Conservation (phyloP, 2,329 filamentous ascomycete genomes). For the Ceratocystiopsis brevicomis region DNA sequence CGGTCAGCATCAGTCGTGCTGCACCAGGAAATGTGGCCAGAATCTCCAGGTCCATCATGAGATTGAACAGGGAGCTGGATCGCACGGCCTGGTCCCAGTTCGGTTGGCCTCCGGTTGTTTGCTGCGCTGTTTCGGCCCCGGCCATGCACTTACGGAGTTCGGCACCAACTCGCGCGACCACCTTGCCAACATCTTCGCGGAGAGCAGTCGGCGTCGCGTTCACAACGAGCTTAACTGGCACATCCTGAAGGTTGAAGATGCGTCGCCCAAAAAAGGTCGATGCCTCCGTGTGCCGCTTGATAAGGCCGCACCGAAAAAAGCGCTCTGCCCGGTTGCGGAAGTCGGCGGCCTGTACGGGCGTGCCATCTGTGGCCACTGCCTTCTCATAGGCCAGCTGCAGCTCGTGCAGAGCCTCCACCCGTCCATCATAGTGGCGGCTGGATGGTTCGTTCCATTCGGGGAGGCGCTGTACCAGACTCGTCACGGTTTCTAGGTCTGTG, state of each 20-base stretch:
- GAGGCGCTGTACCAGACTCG: conserved; percentile 7
- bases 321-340: conserved; percentile 5
- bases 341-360: conserved; percentile 4
- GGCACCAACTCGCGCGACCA: conserved; percentile 13
- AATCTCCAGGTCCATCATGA: conserved; percentile 9
- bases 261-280: conserved; percentile 8
- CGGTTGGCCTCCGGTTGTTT: not conserved
- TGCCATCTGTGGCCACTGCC: conserved; percentile 8
- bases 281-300: conserved; percentile 10
- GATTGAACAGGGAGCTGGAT: conserved; percentile 7
- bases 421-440: conserved; percentile 6
- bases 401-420: conserved; percentile 3
- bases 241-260: conserved; percentile 9
- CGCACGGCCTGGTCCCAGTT: conserved; percentile 10
- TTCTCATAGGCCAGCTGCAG: conserved; percentile 8
- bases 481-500: conserved; percentile 8
- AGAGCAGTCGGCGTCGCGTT: conserved; percentile 13
- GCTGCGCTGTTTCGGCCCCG: not conserved
- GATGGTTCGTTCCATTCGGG: conserved; percentile 5
- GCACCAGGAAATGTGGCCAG: conserved; percentile 10
- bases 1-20: conserved; percentile 35
- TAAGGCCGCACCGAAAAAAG: conserved; percentile 9
- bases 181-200: conserved; percentile 16
- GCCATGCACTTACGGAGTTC: conserved; percentile 2
- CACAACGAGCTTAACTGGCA: conserved; percentile 5